Evolutionary conservation across 495 filamentous ascomycete genomes (phyloP).

Genomic region (Penicillium parvum): DNA sequence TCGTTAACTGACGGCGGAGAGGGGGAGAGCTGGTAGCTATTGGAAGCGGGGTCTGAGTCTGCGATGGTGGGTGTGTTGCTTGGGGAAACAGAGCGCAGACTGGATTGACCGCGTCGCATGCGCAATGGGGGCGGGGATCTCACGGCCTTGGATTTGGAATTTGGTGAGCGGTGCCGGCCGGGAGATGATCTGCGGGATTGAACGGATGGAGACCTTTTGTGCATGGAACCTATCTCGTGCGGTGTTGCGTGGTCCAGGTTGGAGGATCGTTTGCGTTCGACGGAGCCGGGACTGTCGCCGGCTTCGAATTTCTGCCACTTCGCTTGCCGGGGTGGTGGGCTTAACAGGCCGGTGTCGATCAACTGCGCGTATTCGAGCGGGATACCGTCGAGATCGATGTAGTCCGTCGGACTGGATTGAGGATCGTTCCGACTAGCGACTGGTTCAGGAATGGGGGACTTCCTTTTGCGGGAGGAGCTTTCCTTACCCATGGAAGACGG

Average conservation of each 20-base stretch:
- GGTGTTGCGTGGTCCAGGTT: conserved; percentile 4
- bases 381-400: conserved; percentile 10
- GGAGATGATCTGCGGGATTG: conserved; percentile 18
- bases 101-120: conserved; percentile 21
- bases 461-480: conserved; percentile 42
- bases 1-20: conserved; percentile 19
- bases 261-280: conserved; percentile 24
- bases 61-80: conserved; percentile 1
- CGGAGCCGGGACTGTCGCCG: conserved; percentile 39
- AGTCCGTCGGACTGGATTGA: conserved; percentile 17
- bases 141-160: conserved; percentile 20
- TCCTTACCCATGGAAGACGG: conserved; percentile 28
- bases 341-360: conserved; percentile 16
- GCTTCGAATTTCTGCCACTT: conserved; percentile 37
- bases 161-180: conserved; percentile 16
- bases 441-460: conserved; percentile 37
- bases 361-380: conserved; percentile 10
- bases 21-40: conserved; percentile 21
- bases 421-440: conserved; percentile 18
- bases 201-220: conserved; percentile 15
- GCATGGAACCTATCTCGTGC: conserved; percentile 10
- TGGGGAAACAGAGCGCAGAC: conserved; percentile 24
- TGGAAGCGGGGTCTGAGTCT: conserved; percentile 1
- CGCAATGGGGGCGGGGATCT: conserved; percentile 20
- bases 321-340: conserved; percentile 20